Evolutionary conservation across 169 alveolate genomes (phyloP), one percentile per base, ranked within the genome.

Genomic region (Eimeria maxima): DNA sequence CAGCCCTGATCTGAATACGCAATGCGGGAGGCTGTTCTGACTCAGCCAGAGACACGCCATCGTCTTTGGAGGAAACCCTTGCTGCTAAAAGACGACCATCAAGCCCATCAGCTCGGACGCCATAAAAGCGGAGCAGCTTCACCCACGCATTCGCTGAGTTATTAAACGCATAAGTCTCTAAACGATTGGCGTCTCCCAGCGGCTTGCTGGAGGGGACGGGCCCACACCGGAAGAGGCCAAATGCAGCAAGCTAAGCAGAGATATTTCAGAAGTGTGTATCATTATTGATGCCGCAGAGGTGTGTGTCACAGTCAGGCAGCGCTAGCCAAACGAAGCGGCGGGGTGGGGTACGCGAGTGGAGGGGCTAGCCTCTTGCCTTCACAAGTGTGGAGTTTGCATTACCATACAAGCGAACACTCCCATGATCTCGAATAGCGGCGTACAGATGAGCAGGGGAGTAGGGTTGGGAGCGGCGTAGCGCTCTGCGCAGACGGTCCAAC

Each of bases 361-460:
- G 38, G 7, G 33, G n/a, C 83, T 73, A 73, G 29, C 53, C 55
- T 73, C 29, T 73, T n/a, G 83, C 53, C 29, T 27, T 73, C 83
- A 47, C 76, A 55, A 81, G 29, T n/a, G 74, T 50, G 74, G 45
- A 83, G 38, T 83, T 83, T 83, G 81, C 78, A 63, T 87, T 87
- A 87, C 93, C 93, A 60, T 87, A 63, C 93, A 87, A 87, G 81
- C 93, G 93, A 38, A 87, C 81, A 87, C 80, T 87, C 63, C 93
- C 93, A 60, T 42, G 60, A 38, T 87, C 93, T 55, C 81, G 78
- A 87, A 87, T n/a, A 57, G 93, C 65, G 57, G 93, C 93, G 81
- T 87, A 87, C 63, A 87, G 93, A 55, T 87, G 93, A 38, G 93
- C 93, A 38, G 93, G 93, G 80, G 93, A 69, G 81, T 63, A 87